These are phyloP conservation scores for Hymenotorrendiella dingleyae DNA, from an alignment of 2,329 filamentous ascomycete genomes.

Conservation along the genomic window DNA sequence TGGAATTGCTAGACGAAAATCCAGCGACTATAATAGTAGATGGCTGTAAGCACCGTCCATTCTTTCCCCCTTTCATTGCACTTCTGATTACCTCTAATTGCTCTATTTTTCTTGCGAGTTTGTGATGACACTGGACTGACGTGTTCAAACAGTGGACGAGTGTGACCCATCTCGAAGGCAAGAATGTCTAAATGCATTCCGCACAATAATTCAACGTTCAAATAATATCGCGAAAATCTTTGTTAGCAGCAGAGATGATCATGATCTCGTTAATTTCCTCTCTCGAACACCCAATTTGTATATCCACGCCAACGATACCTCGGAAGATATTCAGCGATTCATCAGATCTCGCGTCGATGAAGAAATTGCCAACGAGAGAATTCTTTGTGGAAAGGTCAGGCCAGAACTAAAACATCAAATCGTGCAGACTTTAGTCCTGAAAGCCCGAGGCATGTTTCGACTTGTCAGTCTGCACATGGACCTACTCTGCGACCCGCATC, in stretches of 20 bases:
- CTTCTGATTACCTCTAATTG: no score
- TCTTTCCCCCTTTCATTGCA: no score
- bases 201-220: slow-evolving; percentile 2
- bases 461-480: slow-evolving; percentile 11
- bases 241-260: slow-evolving; percentile 8
- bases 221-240: slow-evolving; percentile 9
- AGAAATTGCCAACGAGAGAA: neutral
- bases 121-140: no score
- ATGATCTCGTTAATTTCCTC: slow-evolving; percentile 5
- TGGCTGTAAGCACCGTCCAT: no score
- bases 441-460: slow-evolving; percentile 12
- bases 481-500: slow-evolving; percentile 9
- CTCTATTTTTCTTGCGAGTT: no score
- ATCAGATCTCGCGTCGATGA: neutral
- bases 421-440: neutral
- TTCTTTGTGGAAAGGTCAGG: slow-evolving; percentile 3
- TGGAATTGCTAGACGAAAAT: neutral
- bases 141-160: no score
- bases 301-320: slow-evolving; percentile 5
- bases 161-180: neutral
- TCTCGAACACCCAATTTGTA: slow-evolving; percentile 1
- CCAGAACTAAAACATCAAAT: neutral
- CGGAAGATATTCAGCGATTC: slow-evolving; percentile 4
- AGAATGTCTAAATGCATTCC: slow-evolving; percentile 4
- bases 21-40: slow-evolving; percentile 9